A percentile compares a stretch with the other conserved stretches of the same genome.
phyloP scores from a whole-genome alignment of 257 asterid species.

The Fraxinus excelsior region DNA sequence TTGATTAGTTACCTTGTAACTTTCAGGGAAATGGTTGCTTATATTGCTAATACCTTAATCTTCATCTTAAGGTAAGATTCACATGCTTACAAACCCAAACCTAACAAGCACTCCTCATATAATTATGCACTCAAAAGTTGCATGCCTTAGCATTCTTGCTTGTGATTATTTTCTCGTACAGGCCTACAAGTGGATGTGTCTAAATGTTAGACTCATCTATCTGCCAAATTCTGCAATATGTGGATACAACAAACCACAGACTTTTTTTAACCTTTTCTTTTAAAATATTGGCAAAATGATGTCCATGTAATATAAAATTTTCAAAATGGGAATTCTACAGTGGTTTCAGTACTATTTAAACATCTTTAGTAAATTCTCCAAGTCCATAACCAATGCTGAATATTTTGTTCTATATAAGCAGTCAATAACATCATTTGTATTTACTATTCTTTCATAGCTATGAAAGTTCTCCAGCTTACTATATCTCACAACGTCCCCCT shows the following conservation, averaged over 20 bases:
- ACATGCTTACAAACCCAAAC: background rate
- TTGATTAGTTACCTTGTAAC: slow-evolving; percentile 28
- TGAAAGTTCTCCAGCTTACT: background rate
- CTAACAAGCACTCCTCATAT: background rate
- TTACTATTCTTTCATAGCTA: background rate
- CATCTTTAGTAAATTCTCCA: background rate
- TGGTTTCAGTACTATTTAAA: slow-evolving; percentile 7
- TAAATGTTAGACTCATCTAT: background rate
- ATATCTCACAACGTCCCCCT: background rate
- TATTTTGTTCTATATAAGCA: background rate
- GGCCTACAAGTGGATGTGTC: background rate
- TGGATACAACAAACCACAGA: background rate
- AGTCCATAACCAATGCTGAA: background rate
- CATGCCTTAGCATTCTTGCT: slow-evolving; percentile 1
- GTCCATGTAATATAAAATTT: background rate
- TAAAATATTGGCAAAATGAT: background rate
- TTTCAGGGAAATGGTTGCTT: slow-evolving; percentile 98
- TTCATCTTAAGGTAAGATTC: slow-evolving; percentile 82
- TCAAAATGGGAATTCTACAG: background rate
- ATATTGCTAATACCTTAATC: slow-evolving; percentile 91
- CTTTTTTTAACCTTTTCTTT: background rate
- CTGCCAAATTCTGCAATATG: background rate
- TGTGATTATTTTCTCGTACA: background rate
- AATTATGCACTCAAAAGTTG: background rate
- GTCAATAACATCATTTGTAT: background rate